phyloP scores from a whole-genome alignment of 1,284 basidiomycete species.

The Leccinum solheimii region DNA sequence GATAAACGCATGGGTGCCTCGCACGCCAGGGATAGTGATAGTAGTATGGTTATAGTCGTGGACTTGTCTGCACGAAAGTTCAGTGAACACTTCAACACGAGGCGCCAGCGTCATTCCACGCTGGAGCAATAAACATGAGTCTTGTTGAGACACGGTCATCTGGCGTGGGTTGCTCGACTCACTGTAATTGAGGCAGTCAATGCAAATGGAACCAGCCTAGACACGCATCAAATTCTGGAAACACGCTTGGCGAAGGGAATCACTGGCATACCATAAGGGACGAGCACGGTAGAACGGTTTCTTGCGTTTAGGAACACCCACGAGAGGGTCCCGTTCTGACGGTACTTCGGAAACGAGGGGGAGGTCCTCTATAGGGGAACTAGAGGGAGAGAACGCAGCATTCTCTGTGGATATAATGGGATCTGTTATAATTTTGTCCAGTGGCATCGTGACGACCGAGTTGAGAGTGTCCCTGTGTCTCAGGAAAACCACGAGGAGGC shows the following conservation, averaged over 20 bases:
- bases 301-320: slow-evolving; percentile 31
- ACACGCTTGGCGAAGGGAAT: slow-evolving; percentile 14
- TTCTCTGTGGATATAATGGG: slow-evolving; percentile 39
- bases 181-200: slow-evolving; percentile 65
- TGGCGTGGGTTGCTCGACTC: slow-evolving; percentile 29
- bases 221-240: slow-evolving; percentile 6
- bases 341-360: slow-evolving; percentile 16
- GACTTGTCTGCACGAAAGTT: slow-evolving; percentile 65
- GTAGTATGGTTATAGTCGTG: slow-evolving; percentile 47
- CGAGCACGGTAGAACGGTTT: slow-evolving; percentile 69
- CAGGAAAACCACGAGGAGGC: slow-evolving; percentile 7
- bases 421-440: slow-evolving; percentile 36
- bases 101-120: slow-evolving; percentile 79
- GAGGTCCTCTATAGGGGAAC: slow-evolving; percentile 23
- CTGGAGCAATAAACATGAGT: slow-evolving; percentile 36
- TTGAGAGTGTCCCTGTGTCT: neutral
- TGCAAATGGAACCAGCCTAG: slow-evolving; percentile 74
- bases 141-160: neutral
- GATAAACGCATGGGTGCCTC: slow-evolving; percentile 20
- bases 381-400: slow-evolving; percentile 26
- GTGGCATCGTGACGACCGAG: slow-evolving; percentile 20
- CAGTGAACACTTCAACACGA: slow-evolving; percentile 75
- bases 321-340: slow-evolving; percentile 31
- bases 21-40: slow-evolving; percentile 31
- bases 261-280: slow-evolving; percentile 52